Percentiles rank a stretch among this genome's conserved stretches.
Conservation (phyloP, 208 protist species). For the Leishmania lainsoni region DNA sequence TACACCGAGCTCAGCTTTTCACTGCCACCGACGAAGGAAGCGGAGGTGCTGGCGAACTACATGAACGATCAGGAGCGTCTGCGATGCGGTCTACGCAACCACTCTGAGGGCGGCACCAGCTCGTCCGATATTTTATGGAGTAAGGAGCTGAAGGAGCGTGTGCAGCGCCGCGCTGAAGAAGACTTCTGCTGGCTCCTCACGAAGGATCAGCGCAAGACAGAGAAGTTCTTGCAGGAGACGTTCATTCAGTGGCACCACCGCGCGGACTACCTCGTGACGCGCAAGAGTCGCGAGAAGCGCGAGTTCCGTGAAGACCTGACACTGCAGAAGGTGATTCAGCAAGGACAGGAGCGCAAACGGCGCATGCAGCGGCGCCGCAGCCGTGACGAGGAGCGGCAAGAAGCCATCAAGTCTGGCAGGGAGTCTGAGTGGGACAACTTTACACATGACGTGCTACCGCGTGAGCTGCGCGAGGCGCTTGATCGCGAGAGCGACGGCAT, state of each 20-base stretch:
- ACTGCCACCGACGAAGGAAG: slow-evolving; percentile 65
- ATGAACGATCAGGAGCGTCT: slow-evolving; percentile 88
- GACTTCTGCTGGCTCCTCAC: slow-evolving; percentile 89
- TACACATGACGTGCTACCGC: slow-evolving; percentile 83
- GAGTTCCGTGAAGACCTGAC: slow-evolving; percentile 87
- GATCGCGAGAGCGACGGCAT: slow-evolving; percentile 89
- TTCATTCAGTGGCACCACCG: slow-evolving; percentile 89
- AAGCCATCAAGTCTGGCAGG: slow-evolving; percentile 49
- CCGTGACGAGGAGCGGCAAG: slow-evolving; percentile 39
- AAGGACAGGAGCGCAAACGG: slow-evolving; percentile 85
- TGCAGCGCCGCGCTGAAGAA: slow-evolving; percentile 46
- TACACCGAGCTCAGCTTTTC: slow-evolving; percentile 74
- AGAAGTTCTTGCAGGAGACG: slow-evolving; percentile 83
- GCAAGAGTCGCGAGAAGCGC: slow-evolving; percentile 86
- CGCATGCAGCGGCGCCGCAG: slow-evolving; percentile 74
- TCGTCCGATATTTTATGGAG: slow-evolving; percentile 69
- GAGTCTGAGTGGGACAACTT: slow-evolving; percentile 84
- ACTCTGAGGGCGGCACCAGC: slow-evolving; percentile 60
- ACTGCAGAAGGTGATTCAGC: slow-evolving; percentile 78
- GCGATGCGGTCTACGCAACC: slow-evolving; percentile 78
- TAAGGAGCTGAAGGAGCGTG: slow-evolving; percentile 57
- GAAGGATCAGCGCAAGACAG: slow-evolving; percentile 68
- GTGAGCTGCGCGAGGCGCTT: slow-evolving; percentile 82
- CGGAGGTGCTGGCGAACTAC: slow-evolving; percentile 77
- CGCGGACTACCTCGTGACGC: slow-evolving; percentile 86